Evolutionary conservation across 208 protist genomes (phyloP), one percentile per base, ranked within the genome.

Genomic region (Leishmania major): DNA sequence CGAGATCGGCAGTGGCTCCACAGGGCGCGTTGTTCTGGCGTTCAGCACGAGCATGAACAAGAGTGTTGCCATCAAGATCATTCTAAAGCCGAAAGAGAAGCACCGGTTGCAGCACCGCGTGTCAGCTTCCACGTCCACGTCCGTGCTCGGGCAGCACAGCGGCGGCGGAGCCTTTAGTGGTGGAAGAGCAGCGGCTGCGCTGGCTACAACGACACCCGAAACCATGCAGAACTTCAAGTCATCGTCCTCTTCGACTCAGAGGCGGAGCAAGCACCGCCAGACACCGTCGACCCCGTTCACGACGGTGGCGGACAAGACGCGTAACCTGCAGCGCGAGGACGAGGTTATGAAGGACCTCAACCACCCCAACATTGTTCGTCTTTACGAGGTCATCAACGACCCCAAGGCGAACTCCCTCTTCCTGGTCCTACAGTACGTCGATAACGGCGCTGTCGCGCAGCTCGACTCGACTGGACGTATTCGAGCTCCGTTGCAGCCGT

Each of bases 381-480:
- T 99, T 19, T 98, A 95, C 79, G 98, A 99, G 83, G 97, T 99
- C 31, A 99, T 99, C 79, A 97, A 99, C 80, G 98, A 99, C 88
- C 96, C 95, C 4, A 81, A 82, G 31, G 88, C 89, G 28, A 93
- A 97, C 66, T 93, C 92, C 62, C 73, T 99, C 49, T 99, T 97
- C 70, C 82, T 99, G 31, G 95, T 99, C 28, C 94, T 99, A 86
- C 96, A 99, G 90, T 99, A 98, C 80, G 88, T 96, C n/a, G 85
- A 93, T 75, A 86, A 79, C 25, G 94, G 94, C 35, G 85, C 91
- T 22, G 86, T 97, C 59, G 90, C 84, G 28, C 75, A 85, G 71
- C 70, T 95, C 31, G 40, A 82, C 75, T 73, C 55, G 17, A 75
- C 82, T 28, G 84, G 83, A 28, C 40, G 80, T 31, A 86, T 93